Conservation (phyloP, 2,329 filamentous ascomycete genomes). For the Domatiomyces catenatus region DNA sequence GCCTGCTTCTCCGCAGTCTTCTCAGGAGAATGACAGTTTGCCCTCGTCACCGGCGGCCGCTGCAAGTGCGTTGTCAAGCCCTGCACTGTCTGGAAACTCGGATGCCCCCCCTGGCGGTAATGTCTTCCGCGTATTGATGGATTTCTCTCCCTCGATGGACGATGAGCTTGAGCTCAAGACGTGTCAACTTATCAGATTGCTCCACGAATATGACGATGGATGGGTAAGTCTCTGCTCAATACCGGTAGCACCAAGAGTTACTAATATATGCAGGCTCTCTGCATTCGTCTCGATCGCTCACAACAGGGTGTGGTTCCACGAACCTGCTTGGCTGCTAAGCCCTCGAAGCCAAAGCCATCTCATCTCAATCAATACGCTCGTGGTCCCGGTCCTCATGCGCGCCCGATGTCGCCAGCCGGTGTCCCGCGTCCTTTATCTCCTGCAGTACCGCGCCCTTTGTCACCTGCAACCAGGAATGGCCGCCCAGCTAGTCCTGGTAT, state of each 20-base stretch:
- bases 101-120: slow-evolving; percentile 30
- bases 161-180: slow-evolving; percentile 73
- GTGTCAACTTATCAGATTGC: slow-evolving; percentile 70
- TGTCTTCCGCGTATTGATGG: slow-evolving; percentile 84
- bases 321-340: slow-evolving; percentile 81
- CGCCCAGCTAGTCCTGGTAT: slow-evolving; percentile 21
- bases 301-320: slow-evolving; percentile 85
- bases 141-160: slow-evolving; percentile 82
- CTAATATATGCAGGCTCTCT: slow-evolving; percentile 53
- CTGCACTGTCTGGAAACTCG: slow-evolving; percentile 28
- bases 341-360: slow-evolving; percentile 65
- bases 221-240: slow-evolving; percentile 52
- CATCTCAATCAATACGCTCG: slow-evolving; percentile 42
- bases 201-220: slow-evolving; percentile 96
- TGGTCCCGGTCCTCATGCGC: slow-evolving; percentile 22
- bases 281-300: slow-evolving; percentile 75
- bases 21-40: slow-evolving; percentile 5
- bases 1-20: slow-evolving; percentile 1
- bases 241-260: slow-evolving; percentile 14
- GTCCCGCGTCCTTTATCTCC: slow-evolving; percentile 1
- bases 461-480: slow-evolving; percentile 13
- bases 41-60: slow-evolving; percentile 15
- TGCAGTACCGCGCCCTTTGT: background rate
- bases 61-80: slow-evolving; percentile 20
- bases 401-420: slow-evolving; percentile 16